phyloP scores from a whole-genome alignment of 2,329 filamentous ascomycete genomes.

The Talaromyces albobiverticillius region DNA sequence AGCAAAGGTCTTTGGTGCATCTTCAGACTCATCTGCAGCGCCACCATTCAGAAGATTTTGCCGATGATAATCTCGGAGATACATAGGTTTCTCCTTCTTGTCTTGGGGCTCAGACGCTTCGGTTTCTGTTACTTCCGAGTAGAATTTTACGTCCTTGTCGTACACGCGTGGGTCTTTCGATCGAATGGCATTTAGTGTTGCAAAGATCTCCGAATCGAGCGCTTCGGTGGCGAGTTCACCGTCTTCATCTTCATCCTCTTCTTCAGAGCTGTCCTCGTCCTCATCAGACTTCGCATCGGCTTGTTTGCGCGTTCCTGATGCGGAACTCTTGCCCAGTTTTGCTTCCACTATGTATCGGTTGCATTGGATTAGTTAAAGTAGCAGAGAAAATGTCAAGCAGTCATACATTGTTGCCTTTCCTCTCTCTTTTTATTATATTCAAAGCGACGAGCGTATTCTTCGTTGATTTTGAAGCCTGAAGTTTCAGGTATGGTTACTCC shows the following conservation, averaged over 20 bases:
- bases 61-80: slow-evolving; percentile 84
- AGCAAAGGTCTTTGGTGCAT: slow-evolving; percentile 67
- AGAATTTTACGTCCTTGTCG: slow-evolving; percentile 76
- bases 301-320: slow-evolving; percentile 2
- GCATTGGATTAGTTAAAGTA: not conserved
- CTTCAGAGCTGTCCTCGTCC: slow-evolving; percentile 63
- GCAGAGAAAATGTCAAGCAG: not conserved
- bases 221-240: slow-evolving; percentile 81
- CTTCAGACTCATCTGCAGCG: slow-evolving; percentile 56
- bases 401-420: slow-evolving; percentile 61
- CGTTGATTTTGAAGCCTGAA: slow-evolving; percentile 72
- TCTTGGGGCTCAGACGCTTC: slow-evolving; percentile 28
- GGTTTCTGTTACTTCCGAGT: slow-evolving; percentile 61
- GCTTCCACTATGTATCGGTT: slow-evolving; percentile 6
- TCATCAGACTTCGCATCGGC: slow-evolving; percentile 46
- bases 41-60: slow-evolving; percentile 77
- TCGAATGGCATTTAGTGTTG: slow-evolving; percentile 81
- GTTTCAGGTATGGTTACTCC: slow-evolving; percentile 36
- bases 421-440: slow-evolving; percentile 98
- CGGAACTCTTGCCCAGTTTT: slow-evolving; percentile 29
- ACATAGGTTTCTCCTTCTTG: slow-evolving; percentile 80
- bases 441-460: slow-evolving; percentile 83
- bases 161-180: slow-evolving; percentile 91
- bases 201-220: slow-evolving; percentile 82
- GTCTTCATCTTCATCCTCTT: slow-evolving; percentile 86